phyloP scores from a whole-genome alignment of 805 yeast genomes.

The Teunomyces lycoperdinae region DNA sequence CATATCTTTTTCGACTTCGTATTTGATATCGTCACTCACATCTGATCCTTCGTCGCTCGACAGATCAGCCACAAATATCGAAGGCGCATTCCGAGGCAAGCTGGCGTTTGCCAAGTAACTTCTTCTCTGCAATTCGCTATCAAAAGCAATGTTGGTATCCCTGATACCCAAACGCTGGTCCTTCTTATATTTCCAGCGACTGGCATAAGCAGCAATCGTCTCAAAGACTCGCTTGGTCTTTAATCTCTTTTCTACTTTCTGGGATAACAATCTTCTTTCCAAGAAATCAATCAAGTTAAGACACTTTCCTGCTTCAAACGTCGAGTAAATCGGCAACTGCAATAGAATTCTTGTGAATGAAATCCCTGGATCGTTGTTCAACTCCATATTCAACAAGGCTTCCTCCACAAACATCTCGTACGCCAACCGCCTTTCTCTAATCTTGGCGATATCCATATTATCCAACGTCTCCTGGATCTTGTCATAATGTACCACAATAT shows the following conservation, averaged over 20 bases:
- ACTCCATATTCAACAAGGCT: slow-evolving; percentile 54
- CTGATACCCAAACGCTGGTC: slow-evolving; percentile 25
- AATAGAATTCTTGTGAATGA: slow-evolving; percentile 60
- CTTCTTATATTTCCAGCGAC: slow-evolving; percentile 45
- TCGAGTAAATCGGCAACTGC: slow-evolving; percentile 71
- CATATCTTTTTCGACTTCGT: slow-evolving; percentile 7
- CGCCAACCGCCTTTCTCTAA: slow-evolving; percentile 49
- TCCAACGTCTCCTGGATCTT: slow-evolving; percentile 53
- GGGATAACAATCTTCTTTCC: slow-evolving; percentile 56
- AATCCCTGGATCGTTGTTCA: slow-evolving; percentile 58
- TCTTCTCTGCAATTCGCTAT: slow-evolving; percentile 18
- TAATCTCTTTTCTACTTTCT: slow-evolving; percentile 51
- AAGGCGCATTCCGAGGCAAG: slow-evolving; percentile 13
- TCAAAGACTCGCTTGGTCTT: slow-evolving; percentile 43
- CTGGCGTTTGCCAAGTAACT: slow-evolving; percentile 26
- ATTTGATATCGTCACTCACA: slow-evolving; percentile 4
- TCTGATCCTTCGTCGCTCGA: slow-evolving; percentile 1
- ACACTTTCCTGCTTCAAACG: slow-evolving; percentile 75
- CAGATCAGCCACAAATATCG: slow-evolving; percentile 10
- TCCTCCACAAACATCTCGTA: slow-evolving; percentile 74
- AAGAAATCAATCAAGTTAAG: slow-evolving; percentile 69
- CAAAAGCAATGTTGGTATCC: slow-evolving; percentile 25
- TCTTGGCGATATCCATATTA: slow-evolving; percentile 53
- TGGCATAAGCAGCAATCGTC: slow-evolving; percentile 45
- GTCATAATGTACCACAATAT: slow-evolving; percentile 49